Evolutionary conservation across 805 yeast species (phyloP).

Genomic region (Grigorovia jiainica): DNA sequence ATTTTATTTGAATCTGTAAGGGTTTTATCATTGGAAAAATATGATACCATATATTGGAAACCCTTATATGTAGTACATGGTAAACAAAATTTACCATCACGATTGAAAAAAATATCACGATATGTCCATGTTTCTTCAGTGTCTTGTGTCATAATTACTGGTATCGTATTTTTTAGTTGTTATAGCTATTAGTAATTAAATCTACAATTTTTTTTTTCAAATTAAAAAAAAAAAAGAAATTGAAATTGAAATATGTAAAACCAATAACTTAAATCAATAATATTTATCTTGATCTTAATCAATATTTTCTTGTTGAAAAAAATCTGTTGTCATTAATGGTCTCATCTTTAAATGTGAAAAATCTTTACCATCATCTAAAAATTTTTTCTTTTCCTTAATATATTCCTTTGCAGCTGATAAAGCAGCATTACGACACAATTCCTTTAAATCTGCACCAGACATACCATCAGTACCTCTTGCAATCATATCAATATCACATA

Average conservation of each 20-base stretch:
- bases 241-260: no score
- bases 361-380: slow-evolving; percentile 5
- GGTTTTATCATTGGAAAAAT: neutral
- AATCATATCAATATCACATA: slow-evolving; percentile 51
- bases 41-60: slow-evolving; percentile 38
- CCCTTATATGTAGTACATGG: slow-evolving; percentile 75
- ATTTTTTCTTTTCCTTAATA: slow-evolving; percentile 45
- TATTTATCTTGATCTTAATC: neutral
- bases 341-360: slow-evolving; percentile 38
- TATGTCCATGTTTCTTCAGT: neutral
- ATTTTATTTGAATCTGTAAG: neutral
- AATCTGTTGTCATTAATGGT: slow-evolving; percentile 58
- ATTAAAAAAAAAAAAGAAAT: no score
- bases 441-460: slow-evolving; percentile 89
- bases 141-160: slow-evolving; percentile 4
- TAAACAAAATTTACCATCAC: slow-evolving; percentile 92
- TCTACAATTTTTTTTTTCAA: no score
- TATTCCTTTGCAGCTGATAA: slow-evolving; percentile 81
- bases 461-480: slow-evolving; percentile 60
- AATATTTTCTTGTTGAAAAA: slow-evolving; percentile 17
- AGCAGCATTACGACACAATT: slow-evolving; percentile 89
- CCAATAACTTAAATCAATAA: no score
- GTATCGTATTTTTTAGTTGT: no score
- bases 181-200: no score
- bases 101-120: slow-evolving; percentile 41